Evolutionary conservation across 306 rosid species (phyloP).

Genomic region (Cicer chorassanicum): DNA sequence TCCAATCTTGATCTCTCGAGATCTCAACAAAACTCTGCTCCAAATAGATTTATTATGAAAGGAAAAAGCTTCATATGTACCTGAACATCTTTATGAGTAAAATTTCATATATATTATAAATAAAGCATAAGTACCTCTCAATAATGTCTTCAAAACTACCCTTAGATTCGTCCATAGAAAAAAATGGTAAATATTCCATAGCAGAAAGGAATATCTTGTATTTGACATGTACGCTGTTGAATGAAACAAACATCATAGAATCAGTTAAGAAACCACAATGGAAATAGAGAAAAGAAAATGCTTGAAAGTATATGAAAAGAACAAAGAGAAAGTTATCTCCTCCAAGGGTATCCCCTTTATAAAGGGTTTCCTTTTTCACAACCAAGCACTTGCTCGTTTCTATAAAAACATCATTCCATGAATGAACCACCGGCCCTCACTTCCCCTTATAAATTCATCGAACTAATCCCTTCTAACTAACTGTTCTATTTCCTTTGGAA

Average conservation of each 20-base stretch:
- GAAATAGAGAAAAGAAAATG: constrained; percentile 19
- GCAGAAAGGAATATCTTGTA: constrained; percentile 94
- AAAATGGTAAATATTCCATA: constrained; percentile 89
- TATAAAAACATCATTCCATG: constrained; percentile 16
- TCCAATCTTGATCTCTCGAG: constrained; percentile 78
- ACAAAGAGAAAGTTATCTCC: constrained; percentile 28
- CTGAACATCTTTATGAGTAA: constrained; percentile 29
- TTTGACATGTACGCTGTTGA: constrained; percentile 79
- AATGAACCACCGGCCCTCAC: not conserved
- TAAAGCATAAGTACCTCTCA: constrained; percentile 64
- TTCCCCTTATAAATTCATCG: constrained; percentile 8
- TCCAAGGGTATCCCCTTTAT: not conserved
- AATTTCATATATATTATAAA: constrained; percentile 19
- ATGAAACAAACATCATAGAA: constrained; percentile 45
- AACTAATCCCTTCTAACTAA: constrained; percentile 26
- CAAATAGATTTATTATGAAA: constrained; percentile 45
- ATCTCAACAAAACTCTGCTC: constrained; percentile 88
- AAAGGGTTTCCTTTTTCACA: constrained; percentile 26
- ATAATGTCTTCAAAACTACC: constrained; percentile 95
- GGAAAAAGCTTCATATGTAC: constrained; percentile 9
- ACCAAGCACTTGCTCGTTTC: constrained; percentile 6
- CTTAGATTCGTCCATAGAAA: constrained; percentile 68
- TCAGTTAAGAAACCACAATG: constrained; percentile 24
- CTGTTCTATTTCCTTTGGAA: too few species aligned
- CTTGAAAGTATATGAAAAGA: constrained; percentile 29